Base-by-base conservation (phyloP, 2,329 filamentous ascomycete species). In the Diaporthe helianthi region DNA sequence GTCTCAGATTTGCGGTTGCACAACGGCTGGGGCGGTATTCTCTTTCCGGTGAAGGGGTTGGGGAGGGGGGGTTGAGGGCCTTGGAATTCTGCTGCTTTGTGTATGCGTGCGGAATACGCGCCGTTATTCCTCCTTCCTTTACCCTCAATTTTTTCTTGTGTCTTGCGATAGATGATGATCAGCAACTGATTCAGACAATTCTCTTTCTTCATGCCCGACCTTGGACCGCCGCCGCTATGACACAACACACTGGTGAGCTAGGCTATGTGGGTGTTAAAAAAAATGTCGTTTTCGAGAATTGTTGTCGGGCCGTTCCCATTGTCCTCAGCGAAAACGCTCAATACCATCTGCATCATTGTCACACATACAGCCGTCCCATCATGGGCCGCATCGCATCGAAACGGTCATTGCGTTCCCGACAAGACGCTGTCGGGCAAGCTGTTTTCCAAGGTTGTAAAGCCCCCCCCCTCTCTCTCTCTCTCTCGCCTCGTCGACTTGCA, bases 21-120 rank as follows among this genome's bases (percentile, higher is more conserved):
- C 65, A 67, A 67, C 65, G 65, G 52, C 65, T 51, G 44, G 65
- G 65, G 41, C n/a, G 54, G 52, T 54, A 36, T 49, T 36, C 52
- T 67, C 65, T 67, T 67, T 63, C 58, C 65, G 65, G 65, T 67
- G 52, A 67, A 55, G 47, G 58, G 44, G 58, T 44, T 13, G 49
- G 63, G 31, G 63, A 17, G 22, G 17, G 33, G 36, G 36, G 36
- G 13, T 9, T 1, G 6, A 10, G 31, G 31, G 17, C 13, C 13
- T 8, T 46, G 52, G 38, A 33, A 61, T 19, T 54, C n/a, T 49
- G 36, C 29, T 49, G 13, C 36, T 38, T 13, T 38, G 33, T 9
- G 8, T 38, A 13, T 38, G 36, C 6, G 65, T 58, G 52, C 65
- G 65, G 65, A 67, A 67, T 67, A 58, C 38, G 17, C 52, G 65